phyloP scores from a whole-genome alignment of 345 rosid species.

The sweet orange (Citrus sinensis) region DNA sequence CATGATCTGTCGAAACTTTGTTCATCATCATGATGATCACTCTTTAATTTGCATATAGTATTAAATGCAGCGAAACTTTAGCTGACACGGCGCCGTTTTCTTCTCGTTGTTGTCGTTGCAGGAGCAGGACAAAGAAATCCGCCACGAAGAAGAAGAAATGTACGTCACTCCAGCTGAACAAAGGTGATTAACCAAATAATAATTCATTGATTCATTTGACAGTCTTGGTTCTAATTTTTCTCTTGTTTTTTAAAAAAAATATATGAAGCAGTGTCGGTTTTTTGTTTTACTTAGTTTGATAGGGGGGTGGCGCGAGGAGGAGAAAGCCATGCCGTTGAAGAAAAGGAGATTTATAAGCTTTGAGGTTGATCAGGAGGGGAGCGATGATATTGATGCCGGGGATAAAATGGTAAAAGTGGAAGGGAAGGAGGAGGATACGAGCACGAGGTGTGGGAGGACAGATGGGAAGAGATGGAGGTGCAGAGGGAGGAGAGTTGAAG shows the following conservation, averaged over 20 bases:
- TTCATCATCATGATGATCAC: no score
- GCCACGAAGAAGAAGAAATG: background rate
- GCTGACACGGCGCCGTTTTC: background rate
- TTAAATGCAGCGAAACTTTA: no score
- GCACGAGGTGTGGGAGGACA: background rate
- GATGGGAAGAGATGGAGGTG: slow-evolving; percentile 18
- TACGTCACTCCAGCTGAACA: background rate
- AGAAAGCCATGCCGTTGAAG: slow-evolving; percentile 14
- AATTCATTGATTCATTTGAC: no score
- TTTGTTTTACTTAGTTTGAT: background rate
- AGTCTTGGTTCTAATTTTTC: no score
- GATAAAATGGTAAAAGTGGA: no score
- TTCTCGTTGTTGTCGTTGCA: background rate
- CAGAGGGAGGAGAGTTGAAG: background rate
- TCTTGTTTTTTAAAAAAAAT: no score
- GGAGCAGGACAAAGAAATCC: background rate
- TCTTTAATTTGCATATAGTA: no score
- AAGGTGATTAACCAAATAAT: background rate
- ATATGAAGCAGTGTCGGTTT: no score
- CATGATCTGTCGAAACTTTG: no score
- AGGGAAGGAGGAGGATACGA: background rate
- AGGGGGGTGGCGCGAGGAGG: slow-evolving; percentile 19
- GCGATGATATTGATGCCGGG: no score
- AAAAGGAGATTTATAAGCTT: slow-evolving; percentile 16
- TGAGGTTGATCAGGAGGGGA: background rate